A percentile compares a stretch with the other conserved stretches of the same genome.
phyloP scores from a whole-genome alignment of 2,329 filamentous ascomycete species.

The Alternaria arborescens region DNA sequence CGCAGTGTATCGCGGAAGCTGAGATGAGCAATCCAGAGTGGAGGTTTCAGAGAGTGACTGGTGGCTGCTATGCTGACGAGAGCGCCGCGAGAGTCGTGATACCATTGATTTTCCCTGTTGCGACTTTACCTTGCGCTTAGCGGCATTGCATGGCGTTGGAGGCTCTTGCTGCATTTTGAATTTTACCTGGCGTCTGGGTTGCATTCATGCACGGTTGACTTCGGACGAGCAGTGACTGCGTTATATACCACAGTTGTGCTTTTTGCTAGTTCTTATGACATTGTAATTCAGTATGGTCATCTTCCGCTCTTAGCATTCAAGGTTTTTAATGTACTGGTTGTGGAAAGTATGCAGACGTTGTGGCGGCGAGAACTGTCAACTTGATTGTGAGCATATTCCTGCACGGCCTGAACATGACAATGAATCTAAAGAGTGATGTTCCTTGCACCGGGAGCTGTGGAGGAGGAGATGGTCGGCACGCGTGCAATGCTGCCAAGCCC shows the following conservation, averaged over 20 bases:
- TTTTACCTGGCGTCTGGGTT: conserved; percentile 19
- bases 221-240: conserved; percentile 20
- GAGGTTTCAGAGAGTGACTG: background rate
- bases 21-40: conserved; percentile 9
- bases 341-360: background rate
- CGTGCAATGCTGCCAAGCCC: conserved; percentile 25
- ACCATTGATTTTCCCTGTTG: conserved; percentile 16
- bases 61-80: conserved; percentile 13
- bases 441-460: background rate
- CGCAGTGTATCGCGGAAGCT: conserved; percentile 39
- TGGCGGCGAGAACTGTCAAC: background rate
- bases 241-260: conserved; percentile 37
- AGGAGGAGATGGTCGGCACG: background rate
- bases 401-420: too few relatives aligned
- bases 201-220: conserved; percentile 9
- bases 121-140: conserved; percentile 30
- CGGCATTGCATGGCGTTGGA: conserved; percentile 49
- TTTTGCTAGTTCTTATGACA: conserved; percentile 13
- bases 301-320: background rate
- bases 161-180: conserved; percentile 7
- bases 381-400: background rate
- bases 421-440: background rate
- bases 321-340: background rate
- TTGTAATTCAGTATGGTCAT: conserved; percentile 3
- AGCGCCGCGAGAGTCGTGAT: conserved; percentile 17